A percentile compares a stretch with the other conserved stretches of the same genome.
Conservation (phyloP, 805 yeast species). For the Metschnikowia baotianmanensis region DNA sequence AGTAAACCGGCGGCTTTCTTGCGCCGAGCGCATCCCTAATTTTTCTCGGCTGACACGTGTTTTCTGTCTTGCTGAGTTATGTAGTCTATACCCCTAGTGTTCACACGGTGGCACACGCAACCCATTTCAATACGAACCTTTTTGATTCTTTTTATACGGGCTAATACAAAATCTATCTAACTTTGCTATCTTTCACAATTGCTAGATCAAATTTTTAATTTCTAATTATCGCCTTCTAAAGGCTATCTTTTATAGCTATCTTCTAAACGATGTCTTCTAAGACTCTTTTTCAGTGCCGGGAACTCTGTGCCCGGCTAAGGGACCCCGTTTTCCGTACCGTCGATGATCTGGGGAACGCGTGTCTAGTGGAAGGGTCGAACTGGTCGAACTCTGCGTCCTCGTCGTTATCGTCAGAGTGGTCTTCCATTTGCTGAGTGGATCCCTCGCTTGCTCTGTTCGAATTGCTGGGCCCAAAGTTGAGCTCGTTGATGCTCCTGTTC, state of each 20-base stretch:
- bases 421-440: slow-evolving; percentile 5
- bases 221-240: too few species aligned
- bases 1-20: slow-evolving; percentile 36
- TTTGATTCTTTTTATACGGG: slow-evolving; percentile 1
- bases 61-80: background rate
- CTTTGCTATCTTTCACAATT: too few species aligned
- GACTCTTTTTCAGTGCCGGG: background rate
- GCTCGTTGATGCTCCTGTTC: slow-evolving; percentile 60
- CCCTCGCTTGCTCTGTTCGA: background rate
- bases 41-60: too few species aligned
- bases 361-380: slow-evolving; percentile 16
- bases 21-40: too few species aligned
- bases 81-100: background rate
- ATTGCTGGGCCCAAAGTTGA: slow-evolving; percentile 36
- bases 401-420: background rate
- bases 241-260: too few species aligned
- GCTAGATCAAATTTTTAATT: too few species aligned
- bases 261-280: too few species aligned
- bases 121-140: background rate
- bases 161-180: background rate
- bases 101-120: background rate
- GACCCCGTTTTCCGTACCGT: slow-evolving; percentile 16
- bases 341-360: slow-evolving; percentile 20
- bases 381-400: slow-evolving; percentile 13
- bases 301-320: slow-evolving; percentile 3